A percentile compares a stretch with the other conserved stretches of the same genome.
phyloP scores from a whole-genome alignment of 1,284 basidiomycete species.

The Boletus sp. region DNA sequence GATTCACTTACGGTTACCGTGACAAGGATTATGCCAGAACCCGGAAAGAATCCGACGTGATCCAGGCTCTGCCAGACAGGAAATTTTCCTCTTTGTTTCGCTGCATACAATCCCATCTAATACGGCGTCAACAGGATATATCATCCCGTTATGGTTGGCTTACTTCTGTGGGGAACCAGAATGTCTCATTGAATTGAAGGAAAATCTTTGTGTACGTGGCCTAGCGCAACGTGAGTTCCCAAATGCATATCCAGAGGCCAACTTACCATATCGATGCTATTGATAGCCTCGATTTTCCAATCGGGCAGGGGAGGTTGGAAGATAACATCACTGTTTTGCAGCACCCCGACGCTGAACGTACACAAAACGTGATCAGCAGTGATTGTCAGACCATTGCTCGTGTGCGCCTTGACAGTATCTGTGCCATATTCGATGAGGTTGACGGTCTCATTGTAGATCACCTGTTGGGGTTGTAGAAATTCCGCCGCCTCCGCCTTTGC shows the following conservation, averaged over 20 bases:
- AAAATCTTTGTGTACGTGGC: slow-evolving; percentile 71
- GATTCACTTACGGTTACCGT: slow-evolving; percentile 54
- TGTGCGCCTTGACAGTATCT: slow-evolving; percentile 42
- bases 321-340: slow-evolving; percentile 57
- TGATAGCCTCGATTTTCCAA: slow-evolving; percentile 65
- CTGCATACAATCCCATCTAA: slow-evolving; percentile 64
- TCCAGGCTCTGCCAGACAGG: slow-evolving; percentile 71
- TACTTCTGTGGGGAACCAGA: slow-evolving; percentile 69
- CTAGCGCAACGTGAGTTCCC: slow-evolving; percentile 23
- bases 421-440: slow-evolving; percentile 45
- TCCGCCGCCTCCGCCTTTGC: slow-evolving; percentile 52
- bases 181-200: slow-evolving; percentile 58
- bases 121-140: not conserved
- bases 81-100: slow-evolving; percentile 58
- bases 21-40: slow-evolving; percentile 58
- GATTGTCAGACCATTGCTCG: slow-evolving; percentile 43
- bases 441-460: slow-evolving; percentile 54
- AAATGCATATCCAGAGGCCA: not conserved
- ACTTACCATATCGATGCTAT: slow-evolving; percentile 58
- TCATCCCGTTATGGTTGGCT: not conserved
- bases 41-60: slow-evolving; percentile 54
- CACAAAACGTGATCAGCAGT: slow-evolving; percentile 54
- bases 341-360: slow-evolving; percentile 60
- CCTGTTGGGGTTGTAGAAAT: slow-evolving; percentile 46
- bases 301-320: slow-evolving; percentile 55